These are phyloP conservation scores for Obelidium mucronatum DNA, from an alignment of 192 early-diverging fungal species.

Conservation along the genomic window DNA sequence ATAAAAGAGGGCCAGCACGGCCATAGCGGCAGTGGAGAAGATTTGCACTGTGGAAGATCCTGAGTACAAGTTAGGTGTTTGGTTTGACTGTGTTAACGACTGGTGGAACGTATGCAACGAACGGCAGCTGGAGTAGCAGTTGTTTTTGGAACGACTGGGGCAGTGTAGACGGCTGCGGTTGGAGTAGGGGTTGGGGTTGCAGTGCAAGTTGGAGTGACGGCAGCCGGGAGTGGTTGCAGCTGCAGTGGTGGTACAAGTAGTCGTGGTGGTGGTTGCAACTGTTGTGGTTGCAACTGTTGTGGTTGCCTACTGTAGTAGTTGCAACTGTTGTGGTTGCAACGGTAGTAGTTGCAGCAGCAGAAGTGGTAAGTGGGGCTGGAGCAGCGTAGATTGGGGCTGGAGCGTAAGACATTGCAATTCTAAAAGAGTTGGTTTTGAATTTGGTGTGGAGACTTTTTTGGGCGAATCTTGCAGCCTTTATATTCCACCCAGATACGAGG, in stretches of 20 bases:
- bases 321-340: neutral
- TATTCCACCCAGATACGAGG: too few relatives aligned
- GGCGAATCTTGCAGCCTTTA: neutral
- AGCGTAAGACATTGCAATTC: neutral
- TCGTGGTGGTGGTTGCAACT: too few relatives aligned
- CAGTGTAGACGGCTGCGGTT: neutral
- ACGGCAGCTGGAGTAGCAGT: neutral
- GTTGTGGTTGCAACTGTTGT: too few relatives aligned
- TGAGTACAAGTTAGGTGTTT: neutral
- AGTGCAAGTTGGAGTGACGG: too few relatives aligned
- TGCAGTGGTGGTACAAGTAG: neutral
- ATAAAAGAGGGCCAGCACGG: neutral
- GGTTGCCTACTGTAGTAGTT: neutral
- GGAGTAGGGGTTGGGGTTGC: neutral
- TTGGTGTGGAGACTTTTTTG: neutral
- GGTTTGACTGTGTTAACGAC: neutral
- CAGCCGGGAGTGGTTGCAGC: neutral
- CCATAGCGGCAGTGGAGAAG: neutral
- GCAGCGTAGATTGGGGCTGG: neutral
- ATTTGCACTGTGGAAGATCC: neutral
- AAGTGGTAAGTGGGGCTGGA: neutral
- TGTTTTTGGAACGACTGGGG: neutral
- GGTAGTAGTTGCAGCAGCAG: neutral
- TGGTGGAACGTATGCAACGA: neutral
- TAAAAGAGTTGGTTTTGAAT: neutral